phyloP scores from a whole-genome alignment of 768 basidiomycete species.

The Trametes coccinea region DNA sequence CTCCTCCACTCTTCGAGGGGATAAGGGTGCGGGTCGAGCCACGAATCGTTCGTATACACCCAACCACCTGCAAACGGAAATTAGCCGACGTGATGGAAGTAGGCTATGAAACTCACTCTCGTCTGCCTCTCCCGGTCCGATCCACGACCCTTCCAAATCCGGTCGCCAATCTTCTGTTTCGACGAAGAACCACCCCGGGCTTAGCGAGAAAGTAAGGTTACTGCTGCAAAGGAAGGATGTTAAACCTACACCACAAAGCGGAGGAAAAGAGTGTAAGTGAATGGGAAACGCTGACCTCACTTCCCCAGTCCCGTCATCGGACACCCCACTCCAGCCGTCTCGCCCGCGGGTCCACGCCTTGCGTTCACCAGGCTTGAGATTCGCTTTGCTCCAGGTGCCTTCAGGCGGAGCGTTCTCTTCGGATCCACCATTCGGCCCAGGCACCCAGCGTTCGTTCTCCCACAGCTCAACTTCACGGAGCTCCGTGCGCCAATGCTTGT shows the following conservation, averaged over 20 bases:
- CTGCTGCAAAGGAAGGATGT: constrained; percentile 47
- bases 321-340: constrained; percentile 69
- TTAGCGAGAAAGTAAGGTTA: constrained; percentile 78
- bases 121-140: constrained; percentile 37
- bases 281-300: constrained; percentile 55
- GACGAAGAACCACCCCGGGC: constrained; percentile 72
- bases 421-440: constrained; percentile 3
- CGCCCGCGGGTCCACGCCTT: constrained; percentile 68
- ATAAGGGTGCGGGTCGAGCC: constrained; percentile 53
- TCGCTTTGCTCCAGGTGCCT: constrained; percentile 39
- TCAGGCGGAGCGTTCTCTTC: constrained; percentile 26
- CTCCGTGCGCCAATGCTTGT: constrained; percentile 64
- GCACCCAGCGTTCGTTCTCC: constrained; percentile 73
- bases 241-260: neutral
- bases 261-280: constrained; percentile 6
- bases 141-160: constrained; percentile 63
- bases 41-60: constrained; percentile 79
- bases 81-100: constrained; percentile 10
- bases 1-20: constrained; percentile 45
- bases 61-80: constrained; percentile 56
- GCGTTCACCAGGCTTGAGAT: constrained; percentile 47
- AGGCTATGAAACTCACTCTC: constrained; percentile 30
- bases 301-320: constrained; percentile 45
- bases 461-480: constrained; percentile 71
- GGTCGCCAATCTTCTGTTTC: constrained; percentile 77